These are phyloP conservation scores for Rhodotorula sp. DNA, from an alignment of 1,284 basidiomycete genomes.

Conservation along the genomic window DNA sequence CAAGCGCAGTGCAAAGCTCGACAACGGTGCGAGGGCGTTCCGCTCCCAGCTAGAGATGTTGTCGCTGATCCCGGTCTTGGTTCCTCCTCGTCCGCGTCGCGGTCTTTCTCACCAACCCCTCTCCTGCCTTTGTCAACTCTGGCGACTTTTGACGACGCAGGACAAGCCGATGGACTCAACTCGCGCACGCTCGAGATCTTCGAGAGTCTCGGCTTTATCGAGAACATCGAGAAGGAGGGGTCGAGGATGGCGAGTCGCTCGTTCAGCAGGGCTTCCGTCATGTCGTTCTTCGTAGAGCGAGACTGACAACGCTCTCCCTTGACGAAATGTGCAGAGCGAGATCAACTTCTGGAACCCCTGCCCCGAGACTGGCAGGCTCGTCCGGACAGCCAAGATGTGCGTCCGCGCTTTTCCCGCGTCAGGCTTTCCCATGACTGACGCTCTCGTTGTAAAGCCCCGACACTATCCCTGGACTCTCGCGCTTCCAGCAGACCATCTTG, in stretches of 20 bases:
- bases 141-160: constrained; percentile 51
- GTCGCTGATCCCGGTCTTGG: background rate
- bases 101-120: constrained; percentile 6
- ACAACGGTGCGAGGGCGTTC: constrained; percentile 36
- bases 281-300: no score
- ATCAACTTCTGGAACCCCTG: constrained; percentile 41
- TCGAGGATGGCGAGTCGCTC: constrained; percentile 31
- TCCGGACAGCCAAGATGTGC: constrained; percentile 32
- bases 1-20: constrained; percentile 55
- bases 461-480: constrained; percentile 44
- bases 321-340: constrained; percentile 9
- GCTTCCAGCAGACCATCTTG: constrained; percentile 45
- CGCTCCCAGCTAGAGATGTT: background rate
- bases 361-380: constrained; percentile 29
- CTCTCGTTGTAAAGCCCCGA: constrained; percentile 20
- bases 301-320: background rate
- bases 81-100: background rate
- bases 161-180: constrained; percentile 76
- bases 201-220: constrained; percentile 51
- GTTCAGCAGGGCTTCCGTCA: no score
- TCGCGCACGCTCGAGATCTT: constrained; percentile 74
- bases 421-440: background rate
- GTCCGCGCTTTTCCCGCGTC: background rate
- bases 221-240: constrained; percentile 39
- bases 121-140: background rate